These are phyloP conservation scores for Byssochlamys sp. DNA, from an alignment of 2,329 filamentous ascomycete genomes.

Conservation along the genomic window DNA sequence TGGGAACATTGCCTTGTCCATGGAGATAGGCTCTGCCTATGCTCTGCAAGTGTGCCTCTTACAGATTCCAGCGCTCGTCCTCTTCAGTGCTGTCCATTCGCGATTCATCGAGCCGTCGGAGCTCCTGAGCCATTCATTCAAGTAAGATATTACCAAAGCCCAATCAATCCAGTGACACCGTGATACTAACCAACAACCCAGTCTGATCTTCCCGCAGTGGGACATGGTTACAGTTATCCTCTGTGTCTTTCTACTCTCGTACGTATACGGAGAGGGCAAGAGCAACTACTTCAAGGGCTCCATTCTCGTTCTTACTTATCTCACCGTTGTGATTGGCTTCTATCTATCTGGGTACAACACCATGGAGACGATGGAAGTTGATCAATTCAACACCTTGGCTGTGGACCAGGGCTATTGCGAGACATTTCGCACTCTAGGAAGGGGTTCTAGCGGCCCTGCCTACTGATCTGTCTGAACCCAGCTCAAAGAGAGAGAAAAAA, in stretches of 20 bases:
- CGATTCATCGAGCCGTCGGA: slow-evolving; percentile 46
- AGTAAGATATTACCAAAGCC: slow-evolving; percentile 30
- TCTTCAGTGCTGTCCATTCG: slow-evolving; percentile 74
- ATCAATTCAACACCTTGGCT: slow-evolving; percentile 40
- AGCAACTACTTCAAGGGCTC: slow-evolving; percentile 99
- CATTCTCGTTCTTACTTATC: slow-evolving; percentile 82
- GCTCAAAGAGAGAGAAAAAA: too few species aligned
- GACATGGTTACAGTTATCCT: slow-evolving; percentile 96
- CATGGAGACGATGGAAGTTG: slow-evolving; percentile 39
- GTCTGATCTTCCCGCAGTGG: slow-evolving; percentile 94
- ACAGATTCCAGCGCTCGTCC: slow-evolving; percentile 83
- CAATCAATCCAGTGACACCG: neutral
- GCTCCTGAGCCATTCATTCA: slow-evolving; percentile 43
- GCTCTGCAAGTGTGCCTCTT: slow-evolving; percentile 90
- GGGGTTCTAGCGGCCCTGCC: slow-evolving; percentile 1
- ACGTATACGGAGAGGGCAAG: slow-evolving; percentile 97
- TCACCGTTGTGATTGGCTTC: slow-evolving; percentile 86
- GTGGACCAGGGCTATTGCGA: slow-evolving; percentile 22
- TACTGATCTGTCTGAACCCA: neutral
- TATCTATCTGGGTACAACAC: slow-evolving; percentile 66
- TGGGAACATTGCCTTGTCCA: slow-evolving; percentile 93
- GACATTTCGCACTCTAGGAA: slow-evolving; percentile 36
- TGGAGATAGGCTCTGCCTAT: slow-evolving; percentile 98
- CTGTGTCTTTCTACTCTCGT: slow-evolving; percentile 89
- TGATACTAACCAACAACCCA: slow-evolving; percentile 23